These are phyloP conservation scores for Ephemerocybe angulata DNA, from an alignment of 768 basidiomycete species.

Conservation along the genomic window DNA sequence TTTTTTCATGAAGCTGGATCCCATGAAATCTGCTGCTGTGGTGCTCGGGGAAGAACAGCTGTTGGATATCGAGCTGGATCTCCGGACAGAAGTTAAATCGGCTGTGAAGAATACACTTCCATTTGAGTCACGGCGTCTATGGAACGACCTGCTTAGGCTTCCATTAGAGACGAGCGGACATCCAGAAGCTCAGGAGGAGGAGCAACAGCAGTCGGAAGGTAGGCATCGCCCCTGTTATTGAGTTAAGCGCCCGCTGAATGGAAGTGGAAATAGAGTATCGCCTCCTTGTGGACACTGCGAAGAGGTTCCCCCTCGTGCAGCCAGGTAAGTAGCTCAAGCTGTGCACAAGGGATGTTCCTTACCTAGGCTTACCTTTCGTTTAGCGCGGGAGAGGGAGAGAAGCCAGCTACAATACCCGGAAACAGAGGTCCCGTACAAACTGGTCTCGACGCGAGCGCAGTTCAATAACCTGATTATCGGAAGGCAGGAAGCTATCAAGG, in stretches of 20 bases:
- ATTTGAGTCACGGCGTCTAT: conserved; percentile 33
- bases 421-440: conserved; percentile 35
- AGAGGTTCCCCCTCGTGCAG: conserved; percentile 41
- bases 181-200: not conserved
- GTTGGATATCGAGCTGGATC: conserved; percentile 51
- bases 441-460: conserved; percentile 30
- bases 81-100: conserved; percentile 39
- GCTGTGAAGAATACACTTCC: conserved; percentile 27
- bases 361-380: not conserved
- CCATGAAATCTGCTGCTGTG: conserved; percentile 28
- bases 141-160: conserved; percentile 26
- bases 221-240: not conserved
- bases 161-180: not conserved
- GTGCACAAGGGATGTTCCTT: not conserved
- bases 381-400: conserved; percentile 14
- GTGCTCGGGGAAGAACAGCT: conserved; percentile 47
- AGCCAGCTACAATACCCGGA: conserved; percentile 17
- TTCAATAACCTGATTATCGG: conserved; percentile 38
- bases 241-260: not conserved
- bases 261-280: conserved; percentile 15
- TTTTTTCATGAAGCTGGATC: conserved; percentile 39
- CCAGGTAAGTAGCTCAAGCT: conserved; percentile 27
- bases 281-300: conserved; percentile 29
- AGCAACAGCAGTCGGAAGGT: not conserved
- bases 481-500: conserved; percentile 51